phyloP scores from a whole-genome alignment of 495 filamentous ascomycete species.

The Cetradonia linearis region DNA sequence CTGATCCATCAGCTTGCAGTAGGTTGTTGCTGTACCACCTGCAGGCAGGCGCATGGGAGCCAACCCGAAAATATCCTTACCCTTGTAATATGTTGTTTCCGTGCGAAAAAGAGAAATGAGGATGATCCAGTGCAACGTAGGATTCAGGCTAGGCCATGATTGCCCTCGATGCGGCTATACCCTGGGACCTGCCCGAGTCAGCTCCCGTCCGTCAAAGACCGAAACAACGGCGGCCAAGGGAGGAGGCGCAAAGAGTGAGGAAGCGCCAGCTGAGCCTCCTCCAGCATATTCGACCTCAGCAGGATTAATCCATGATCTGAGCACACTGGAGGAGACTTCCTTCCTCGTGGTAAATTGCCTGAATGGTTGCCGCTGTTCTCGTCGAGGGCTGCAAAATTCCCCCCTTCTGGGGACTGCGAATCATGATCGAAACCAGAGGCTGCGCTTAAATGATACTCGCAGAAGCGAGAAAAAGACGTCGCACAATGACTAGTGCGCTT shows the following conservation, averaged over 20 bases:
- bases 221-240: conserved; percentile 5
- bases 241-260: neutral
- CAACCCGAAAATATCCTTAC: neutral
- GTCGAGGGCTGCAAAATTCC: neutral
- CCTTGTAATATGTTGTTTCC: neutral
- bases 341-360: conserved; percentile 1
- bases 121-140: neutral
- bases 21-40: neutral
- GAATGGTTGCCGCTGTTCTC: conserved; percentile 7
- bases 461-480: neutral
- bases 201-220: neutral
- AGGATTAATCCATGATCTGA: neutral
- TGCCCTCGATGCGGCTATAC: too few relatives aligned
- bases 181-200: neutral
- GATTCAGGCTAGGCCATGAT: conserved; percentile 1
- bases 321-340: neutral
- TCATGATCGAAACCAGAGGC: conserved; percentile 8
- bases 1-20: conserved; percentile 1
- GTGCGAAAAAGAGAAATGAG: neutral
- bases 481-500: conserved; percentile 5
- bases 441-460: conserved; percentile 1
- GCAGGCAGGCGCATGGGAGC: conserved; percentile 10
- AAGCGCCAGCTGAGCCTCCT: neutral
- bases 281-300: neutral
- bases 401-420: neutral